Conservation (phyloP, 805 yeast genomes). For the Diddensiella caesifluorescens region DNA sequence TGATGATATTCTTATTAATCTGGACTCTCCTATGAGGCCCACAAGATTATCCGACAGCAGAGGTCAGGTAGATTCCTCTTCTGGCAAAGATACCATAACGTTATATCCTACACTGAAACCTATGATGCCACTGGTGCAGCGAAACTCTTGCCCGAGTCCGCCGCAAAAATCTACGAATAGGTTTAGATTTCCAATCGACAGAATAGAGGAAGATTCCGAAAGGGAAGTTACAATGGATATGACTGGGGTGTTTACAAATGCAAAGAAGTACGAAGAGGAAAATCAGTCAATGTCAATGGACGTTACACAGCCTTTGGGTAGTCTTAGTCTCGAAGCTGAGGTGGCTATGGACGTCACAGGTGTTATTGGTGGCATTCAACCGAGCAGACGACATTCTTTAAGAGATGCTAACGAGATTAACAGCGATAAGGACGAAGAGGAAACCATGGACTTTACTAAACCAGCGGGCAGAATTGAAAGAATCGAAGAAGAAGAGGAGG, state of each 20-base stretch:
- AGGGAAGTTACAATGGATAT: conserved; percentile 3
- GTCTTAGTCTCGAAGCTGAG: neutral
- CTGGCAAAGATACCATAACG: too few species aligned
- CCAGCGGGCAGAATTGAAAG: neutral
- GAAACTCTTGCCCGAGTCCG: too few species aligned
- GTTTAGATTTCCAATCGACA: too few species aligned
- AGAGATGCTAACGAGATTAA: neutral
- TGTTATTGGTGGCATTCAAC: conserved; percentile 1
- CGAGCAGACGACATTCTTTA: neutral
- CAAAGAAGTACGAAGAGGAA: neutral
- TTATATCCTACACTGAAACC: too few species aligned
- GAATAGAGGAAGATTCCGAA: neutral
- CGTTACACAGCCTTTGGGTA: neutral
- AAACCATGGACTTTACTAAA: neutral
- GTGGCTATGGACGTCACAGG: conserved; percentile 3
- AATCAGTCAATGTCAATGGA: too few species aligned
- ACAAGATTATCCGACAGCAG: too few species aligned
- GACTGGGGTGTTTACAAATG: neutral
- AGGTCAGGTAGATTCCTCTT: neutral
- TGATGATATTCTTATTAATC: conserved; percentile 9
- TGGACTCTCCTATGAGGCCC: conserved; percentile 4
- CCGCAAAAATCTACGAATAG: too few species aligned
- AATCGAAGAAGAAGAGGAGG: neutral
- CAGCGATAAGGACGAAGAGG: neutral
- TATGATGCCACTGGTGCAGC: too few species aligned